Percentiles rank a stretch among this genome's conserved stretches.
These are phyloP conservation scores for Beta macrorhiza DNA, from an alignment of 179 eudicot genomes.

Conservation along the genomic window DNA sequence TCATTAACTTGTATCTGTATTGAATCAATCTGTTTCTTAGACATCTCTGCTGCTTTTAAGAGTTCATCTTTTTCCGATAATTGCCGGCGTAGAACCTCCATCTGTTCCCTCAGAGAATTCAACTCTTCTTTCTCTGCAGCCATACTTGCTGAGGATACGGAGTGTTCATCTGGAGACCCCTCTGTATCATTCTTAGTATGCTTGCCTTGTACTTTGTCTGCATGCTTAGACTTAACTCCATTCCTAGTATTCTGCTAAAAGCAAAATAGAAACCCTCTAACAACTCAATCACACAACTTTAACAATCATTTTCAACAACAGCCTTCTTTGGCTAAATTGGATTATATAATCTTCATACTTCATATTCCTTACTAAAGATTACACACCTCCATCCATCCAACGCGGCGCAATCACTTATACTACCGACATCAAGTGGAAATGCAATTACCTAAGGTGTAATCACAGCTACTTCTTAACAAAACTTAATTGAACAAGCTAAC, in stretches of 20 bases:
- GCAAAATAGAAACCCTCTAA: slow-evolving; percentile 1
- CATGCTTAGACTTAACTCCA: slow-evolving; percentile 53
- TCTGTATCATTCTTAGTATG: slow-evolving; percentile 39
- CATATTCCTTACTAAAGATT: not conserved
- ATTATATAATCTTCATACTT: not conserved
- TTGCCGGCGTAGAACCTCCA: slow-evolving; percentile 65
- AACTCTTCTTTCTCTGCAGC: slow-evolving; percentile 44
- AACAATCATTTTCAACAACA: slow-evolving; percentile 11
- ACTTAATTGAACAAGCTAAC: no score
- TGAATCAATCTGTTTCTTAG: slow-evolving; percentile 49
- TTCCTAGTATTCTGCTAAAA: slow-evolving; percentile 44
- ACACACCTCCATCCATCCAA: no score
- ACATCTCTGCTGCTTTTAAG: slow-evolving; percentile 53
- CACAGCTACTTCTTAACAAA: not conserved
- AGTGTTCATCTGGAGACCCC: slow-evolving; percentile 40
- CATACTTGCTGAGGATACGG: slow-evolving; percentile 43
- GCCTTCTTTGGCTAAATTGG: not conserved
- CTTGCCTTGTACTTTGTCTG: slow-evolving; percentile 45
- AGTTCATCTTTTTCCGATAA: slow-evolving; percentile 78
- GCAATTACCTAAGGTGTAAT: not conserved
- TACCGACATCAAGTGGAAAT: not conserved
- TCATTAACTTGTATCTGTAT: slow-evolving; percentile 55
- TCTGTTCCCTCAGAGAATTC: slow-evolving; percentile 60
- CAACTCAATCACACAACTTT: slow-evolving; percentile 12
- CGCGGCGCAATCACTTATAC: not conserved